Conservation (phyloP, 2,329 filamentous ascomycete species). For the Aureobasidium mangrovei region DNA sequence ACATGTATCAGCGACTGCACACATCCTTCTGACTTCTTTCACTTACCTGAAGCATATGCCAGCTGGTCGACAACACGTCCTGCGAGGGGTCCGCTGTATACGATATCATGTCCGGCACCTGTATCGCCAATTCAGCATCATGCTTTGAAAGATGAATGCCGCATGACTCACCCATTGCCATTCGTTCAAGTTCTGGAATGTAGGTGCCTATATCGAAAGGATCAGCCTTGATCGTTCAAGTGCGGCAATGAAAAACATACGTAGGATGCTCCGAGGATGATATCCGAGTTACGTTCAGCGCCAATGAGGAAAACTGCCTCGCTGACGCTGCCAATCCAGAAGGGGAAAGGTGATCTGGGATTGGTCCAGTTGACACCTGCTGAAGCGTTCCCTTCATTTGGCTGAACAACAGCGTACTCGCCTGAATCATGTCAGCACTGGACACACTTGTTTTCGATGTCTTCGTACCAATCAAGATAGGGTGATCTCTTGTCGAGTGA, state of each 20-base stretch:
- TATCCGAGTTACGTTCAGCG: conserved; percentile 51
- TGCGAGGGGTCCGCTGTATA: conserved; percentile 28
- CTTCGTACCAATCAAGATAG: conserved; percentile 27
- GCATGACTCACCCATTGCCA: conserved; percentile 13
- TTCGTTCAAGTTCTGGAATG: conserved; percentile 20
- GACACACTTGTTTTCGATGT: background rate
- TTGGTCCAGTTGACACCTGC: conserved; percentile 29
- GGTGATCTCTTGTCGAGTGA: conserved; percentile 26
- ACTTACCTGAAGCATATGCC: conserved; percentile 21
- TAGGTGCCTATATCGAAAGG: conserved; percentile 13
- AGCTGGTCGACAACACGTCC: conserved; percentile 21
- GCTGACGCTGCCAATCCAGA: conserved; percentile 47
- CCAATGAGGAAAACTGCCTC: conserved; percentile 57
- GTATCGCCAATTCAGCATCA: conserved; percentile 8
- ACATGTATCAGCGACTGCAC: background rate
- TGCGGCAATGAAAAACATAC: conserved; percentile 16
- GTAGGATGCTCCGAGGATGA: conserved; percentile 45
- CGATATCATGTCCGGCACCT: conserved; percentile 28
- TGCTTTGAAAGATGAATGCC: too few relatives aligned
- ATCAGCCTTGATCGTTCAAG: conserved; percentile 12
- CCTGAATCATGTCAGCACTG: conserved; percentile 19
- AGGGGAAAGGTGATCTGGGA: conserved; percentile 16
- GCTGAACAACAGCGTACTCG: conserved; percentile 42
- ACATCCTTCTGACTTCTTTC: background rate
- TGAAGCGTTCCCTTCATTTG: conserved; percentile 34